A percentile compares a stretch with the other conserved stretches of the same genome.
Conservation (phyloP, 495 filamentous ascomycete genomes). For the Tuber calosporum region DNA sequence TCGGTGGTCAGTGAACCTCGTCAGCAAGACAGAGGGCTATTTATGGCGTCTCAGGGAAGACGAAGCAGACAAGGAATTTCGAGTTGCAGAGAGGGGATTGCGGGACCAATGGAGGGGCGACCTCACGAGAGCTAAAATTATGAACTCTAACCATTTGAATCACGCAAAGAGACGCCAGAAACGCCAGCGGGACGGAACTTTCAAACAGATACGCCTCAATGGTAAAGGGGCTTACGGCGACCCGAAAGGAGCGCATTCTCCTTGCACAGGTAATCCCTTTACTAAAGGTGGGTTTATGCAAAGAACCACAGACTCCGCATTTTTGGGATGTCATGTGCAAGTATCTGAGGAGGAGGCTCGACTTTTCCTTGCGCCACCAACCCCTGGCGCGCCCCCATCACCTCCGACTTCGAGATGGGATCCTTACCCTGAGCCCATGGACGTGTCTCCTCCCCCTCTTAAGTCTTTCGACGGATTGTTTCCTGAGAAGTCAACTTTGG, state of each 20-base stretch:
- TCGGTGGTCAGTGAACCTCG: constrained; percentile 28
- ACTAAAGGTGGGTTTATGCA: not conserved
- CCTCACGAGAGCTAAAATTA: constrained; percentile 13
- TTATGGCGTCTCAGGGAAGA: constrained; percentile 36
- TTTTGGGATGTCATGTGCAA: not conserved
- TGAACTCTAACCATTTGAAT: not conserved
- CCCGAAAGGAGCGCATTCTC: not conserved
- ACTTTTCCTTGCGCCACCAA: not conserved
- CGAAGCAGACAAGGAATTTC: constrained; percentile 36
- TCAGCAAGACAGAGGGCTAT: constrained; percentile 29
- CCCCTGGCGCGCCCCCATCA: not conserved
- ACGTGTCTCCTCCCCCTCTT: not conserved
- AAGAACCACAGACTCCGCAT: not conserved
- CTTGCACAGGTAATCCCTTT: not conserved
- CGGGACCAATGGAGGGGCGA: constrained; percentile 31
- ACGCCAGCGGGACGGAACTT: not conserved
- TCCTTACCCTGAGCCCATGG: not conserved
- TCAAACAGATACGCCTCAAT: not conserved
- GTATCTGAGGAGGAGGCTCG: not conserved
- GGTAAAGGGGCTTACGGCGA: not conserved
- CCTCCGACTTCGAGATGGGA: not conserved
- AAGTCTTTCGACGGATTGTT: not conserved
- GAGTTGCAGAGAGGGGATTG: constrained; percentile 24
- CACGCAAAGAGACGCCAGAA: not conserved
- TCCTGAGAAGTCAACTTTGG: not conserved